Conservation (phyloP, 208 protist species). For the Crithidia acanthocephali region DNA sequence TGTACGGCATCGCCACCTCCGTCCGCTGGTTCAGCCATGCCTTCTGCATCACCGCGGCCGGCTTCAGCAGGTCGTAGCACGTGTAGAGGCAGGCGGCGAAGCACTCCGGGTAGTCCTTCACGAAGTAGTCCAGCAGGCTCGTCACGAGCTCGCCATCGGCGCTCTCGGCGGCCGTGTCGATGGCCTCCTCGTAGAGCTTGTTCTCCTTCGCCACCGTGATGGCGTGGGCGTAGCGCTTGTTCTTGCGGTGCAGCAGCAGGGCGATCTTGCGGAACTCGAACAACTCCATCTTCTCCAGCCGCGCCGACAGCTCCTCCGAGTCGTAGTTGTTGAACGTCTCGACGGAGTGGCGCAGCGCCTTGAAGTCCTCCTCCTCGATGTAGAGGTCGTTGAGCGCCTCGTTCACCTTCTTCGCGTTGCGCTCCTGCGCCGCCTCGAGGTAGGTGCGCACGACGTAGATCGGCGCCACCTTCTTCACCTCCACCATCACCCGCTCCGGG, state of each 20-base stretch:
- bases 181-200: constrained; percentile 98
- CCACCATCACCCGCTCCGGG: constrained; percentile 95
- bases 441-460: constrained; percentile 98
- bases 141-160: constrained; percentile 92
- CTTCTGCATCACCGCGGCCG: constrained; percentile 98
- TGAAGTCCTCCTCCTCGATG: constrained; percentile 99
- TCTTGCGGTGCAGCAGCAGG: constrained; percentile 96
- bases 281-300: constrained; percentile 98
- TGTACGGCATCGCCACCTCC: constrained; percentile 99
- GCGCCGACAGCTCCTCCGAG: constrained; percentile 94
- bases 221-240: constrained; percentile 92
- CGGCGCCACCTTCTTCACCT: constrained; percentile 84
- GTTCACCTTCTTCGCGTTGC: constrained; percentile 96
- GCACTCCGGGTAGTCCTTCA: constrained; percentile 94
- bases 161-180: constrained; percentile 98
- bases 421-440: constrained; percentile 94
- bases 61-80: constrained; percentile 97
- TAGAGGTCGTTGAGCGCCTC: constrained; percentile 98
- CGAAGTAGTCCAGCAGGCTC: constrained; percentile 98
- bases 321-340: constrained; percentile 98
- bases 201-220: constrained; percentile 98
- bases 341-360: constrained; percentile 95
- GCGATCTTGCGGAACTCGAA: constrained; percentile 99
- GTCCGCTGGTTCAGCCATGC: constrained; percentile 98
- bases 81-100: constrained; percentile 97